These are phyloP conservation scores for Vinca minor DNA, from an alignment of 257 asterid genomes.

Conservation along the genomic window DNA sequence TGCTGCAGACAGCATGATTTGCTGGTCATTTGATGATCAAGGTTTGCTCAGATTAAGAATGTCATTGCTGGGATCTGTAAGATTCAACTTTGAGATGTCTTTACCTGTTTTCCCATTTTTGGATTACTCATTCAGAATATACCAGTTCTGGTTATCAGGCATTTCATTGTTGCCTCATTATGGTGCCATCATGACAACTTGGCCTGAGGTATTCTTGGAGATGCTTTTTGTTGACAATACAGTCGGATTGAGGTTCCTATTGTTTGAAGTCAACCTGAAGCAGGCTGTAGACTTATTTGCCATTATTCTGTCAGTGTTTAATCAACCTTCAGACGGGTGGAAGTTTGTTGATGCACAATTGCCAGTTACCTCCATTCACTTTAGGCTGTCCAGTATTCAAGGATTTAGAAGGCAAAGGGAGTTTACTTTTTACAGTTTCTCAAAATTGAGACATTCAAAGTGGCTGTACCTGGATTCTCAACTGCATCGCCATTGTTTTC, in stretches of 20 bases:
- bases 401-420: conserved; percentile 48
- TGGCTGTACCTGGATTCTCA: conserved; percentile 61
- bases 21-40: conserved; percentile 39
- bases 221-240: conserved; percentile 72
- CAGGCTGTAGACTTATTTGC: conserved; percentile 58
- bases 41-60: conserved; percentile 36
- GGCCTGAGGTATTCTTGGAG: conserved; percentile 73
- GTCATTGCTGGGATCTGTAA: conserved; percentile 28
- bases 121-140: conserved; percentile 24
- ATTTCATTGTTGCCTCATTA: conserved; percentile 46
- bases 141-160: conserved; percentile 35
- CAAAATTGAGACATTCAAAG: conserved; percentile 47
- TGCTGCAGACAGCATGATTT: conserved; percentile 19
- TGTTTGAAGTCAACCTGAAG: conserved; percentile 65
- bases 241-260: conserved; percentile 65
- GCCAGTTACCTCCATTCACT: conserved; percentile 77
- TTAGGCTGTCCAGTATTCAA: conserved; percentile 47
- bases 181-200: conserved; percentile 52
- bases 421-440: conserved; percentile 63
- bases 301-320: conserved; percentile 48
- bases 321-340: conserved; percentile 41
- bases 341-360: conserved; percentile 35
- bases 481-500: conserved; percentile 55
- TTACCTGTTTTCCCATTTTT: conserved; percentile 34
- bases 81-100: conserved; percentile 37